Conservation (phyloP, 805 yeast species). For the Saccharomyces mikatae region DNA sequence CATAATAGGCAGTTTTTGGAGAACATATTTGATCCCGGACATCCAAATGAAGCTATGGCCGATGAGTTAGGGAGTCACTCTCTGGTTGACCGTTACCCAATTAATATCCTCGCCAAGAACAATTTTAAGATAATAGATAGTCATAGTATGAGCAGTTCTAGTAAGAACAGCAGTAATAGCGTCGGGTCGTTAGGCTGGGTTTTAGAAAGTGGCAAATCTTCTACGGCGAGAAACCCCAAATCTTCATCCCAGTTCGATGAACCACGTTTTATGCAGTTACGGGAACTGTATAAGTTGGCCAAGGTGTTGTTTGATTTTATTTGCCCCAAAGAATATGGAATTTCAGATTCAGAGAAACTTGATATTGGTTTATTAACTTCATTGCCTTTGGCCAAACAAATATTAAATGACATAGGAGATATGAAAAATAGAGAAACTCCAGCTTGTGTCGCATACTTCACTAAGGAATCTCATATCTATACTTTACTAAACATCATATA, state of each 20-base stretch:
- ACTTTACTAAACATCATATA: slow-evolving; percentile 84
- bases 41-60: slow-evolving; percentile 30
- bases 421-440: slow-evolving; percentile 76
- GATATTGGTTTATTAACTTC: slow-evolving; percentile 94
- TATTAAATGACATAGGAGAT: slow-evolving; percentile 67
- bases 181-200: slow-evolving; percentile 76
- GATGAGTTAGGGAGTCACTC: slow-evolving; percentile 31
- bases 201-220: slow-evolving; percentile 35
- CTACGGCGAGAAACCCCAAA: slow-evolving; percentile 20
- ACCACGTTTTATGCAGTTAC: slow-evolving; percentile 64
- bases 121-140: slow-evolving; percentile 52
- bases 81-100: slow-evolving; percentile 64
- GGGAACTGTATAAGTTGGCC: slow-evolving; percentile 83
- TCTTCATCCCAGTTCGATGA: slow-evolving; percentile 57
- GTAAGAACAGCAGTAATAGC: slow-evolving; percentile 17
- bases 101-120: slow-evolving; percentile 67
- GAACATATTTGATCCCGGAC: slow-evolving; percentile 65
- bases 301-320: slow-evolving; percentile 93
- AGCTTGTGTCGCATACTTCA: slow-evolving; percentile 81
- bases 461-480: slow-evolving; percentile 95
- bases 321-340: slow-evolving; percentile 98
- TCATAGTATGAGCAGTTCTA: slow-evolving; percentile 8
- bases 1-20: slow-evolving; percentile 88
- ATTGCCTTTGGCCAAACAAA: slow-evolving; percentile 84
- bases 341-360: slow-evolving; percentile 86